Evolutionary conservation across 129 eudicot genomes (phyloP).

Genomic region (Kitagawia praeruptora): DNA sequence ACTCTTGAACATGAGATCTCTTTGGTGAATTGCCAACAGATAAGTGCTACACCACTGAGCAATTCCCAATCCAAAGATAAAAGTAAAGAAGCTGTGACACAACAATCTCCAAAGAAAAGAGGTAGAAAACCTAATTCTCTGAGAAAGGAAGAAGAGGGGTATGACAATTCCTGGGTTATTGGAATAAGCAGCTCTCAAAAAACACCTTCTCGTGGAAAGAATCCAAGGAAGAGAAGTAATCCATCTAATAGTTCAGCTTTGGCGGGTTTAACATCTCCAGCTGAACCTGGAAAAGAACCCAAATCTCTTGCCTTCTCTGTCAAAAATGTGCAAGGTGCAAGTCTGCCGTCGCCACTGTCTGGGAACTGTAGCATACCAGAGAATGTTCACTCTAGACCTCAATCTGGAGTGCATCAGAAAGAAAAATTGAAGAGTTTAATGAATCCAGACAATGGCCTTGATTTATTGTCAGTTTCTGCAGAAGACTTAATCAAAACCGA

Average conservation of each 20-base stretch:
- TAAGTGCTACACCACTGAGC: background rate
- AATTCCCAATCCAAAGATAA: background rate
- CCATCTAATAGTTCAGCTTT: conserved; percentile 8
- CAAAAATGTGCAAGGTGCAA: background rate
- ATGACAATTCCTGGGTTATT: conserved; percentile 16
- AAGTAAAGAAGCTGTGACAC: background rate
- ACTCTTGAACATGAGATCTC: conserved; percentile 5
- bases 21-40: conserved; percentile 8
- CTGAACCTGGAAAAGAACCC: conserved; percentile 5
- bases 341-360: background rate
- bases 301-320: conserved; percentile 5
- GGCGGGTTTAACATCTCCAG: background rate
- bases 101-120: conserved; percentile 20
- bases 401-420: background rate
- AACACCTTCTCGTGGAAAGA: conserved; percentile 19
- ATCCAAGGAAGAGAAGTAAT: conserved; percentile 16
- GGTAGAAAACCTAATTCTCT: conserved; percentile 19
- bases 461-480: conserved; percentile 10
- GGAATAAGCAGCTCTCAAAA: conserved; percentile 11
- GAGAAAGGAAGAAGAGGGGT: conserved; percentile 25
- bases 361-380: background rate
- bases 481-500: conserved; percentile 12
- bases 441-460: conserved; percentile 10
- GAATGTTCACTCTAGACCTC: background rate
- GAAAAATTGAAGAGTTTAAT: conserved; percentile 3